Conservation (phyloP, 2,329 filamentous ascomycete species). For the Aspergillus sp. region DNA sequence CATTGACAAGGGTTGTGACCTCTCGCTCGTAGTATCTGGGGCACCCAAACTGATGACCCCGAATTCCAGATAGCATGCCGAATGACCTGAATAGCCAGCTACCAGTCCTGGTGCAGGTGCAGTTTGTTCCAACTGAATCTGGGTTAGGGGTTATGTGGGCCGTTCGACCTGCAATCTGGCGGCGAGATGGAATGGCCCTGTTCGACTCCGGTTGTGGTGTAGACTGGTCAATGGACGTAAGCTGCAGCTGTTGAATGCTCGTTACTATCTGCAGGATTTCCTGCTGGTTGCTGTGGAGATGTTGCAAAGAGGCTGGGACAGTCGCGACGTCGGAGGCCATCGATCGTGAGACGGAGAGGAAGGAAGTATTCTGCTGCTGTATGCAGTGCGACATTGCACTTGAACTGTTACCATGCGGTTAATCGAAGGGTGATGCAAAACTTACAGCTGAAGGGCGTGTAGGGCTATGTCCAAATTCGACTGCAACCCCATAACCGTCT, state of each 20-base stretch:
- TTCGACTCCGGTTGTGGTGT: background rate
- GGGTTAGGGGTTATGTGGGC: too few species aligned
- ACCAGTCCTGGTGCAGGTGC: background rate
- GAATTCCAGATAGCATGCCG: background rate
- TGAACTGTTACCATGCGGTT: background rate
- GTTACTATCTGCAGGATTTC: background rate
- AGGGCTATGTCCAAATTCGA: background rate
- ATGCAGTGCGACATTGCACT: background rate
- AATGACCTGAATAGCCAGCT: background rate
- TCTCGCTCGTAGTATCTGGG: background rate
- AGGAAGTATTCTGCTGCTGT: background rate
- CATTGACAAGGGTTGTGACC: background rate
- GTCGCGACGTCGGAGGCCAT: background rate
- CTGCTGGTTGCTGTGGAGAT: background rate
- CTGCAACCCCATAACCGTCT: background rate
- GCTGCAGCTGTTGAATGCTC: background rate
- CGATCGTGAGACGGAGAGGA: background rate
- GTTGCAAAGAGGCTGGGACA: background rate
- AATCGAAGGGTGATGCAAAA: background rate
- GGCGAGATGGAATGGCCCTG: background rate
- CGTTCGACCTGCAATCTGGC: background rate
- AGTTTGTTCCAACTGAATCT: background rate
- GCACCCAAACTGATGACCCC: background rate
- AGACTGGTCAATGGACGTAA: background rate
- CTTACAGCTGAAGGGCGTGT: background rate